phyloP scores from a whole-genome alignment of 306 rosid genomes.

The Spatholobus suberectus region DNA sequence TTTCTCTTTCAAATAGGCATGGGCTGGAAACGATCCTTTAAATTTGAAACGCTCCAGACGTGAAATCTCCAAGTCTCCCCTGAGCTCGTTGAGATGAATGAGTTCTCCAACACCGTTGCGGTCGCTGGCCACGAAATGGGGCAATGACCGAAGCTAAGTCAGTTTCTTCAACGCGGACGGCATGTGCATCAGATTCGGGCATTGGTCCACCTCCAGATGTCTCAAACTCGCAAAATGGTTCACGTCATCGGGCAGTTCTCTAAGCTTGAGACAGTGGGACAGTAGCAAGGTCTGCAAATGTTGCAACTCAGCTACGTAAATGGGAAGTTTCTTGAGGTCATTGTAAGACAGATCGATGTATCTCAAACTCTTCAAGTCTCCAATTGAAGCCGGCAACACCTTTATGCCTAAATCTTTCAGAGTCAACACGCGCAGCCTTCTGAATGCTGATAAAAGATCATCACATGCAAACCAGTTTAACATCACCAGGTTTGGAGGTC shows the following conservation, averaged over 20 bases:
- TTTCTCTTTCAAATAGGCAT: neutral
- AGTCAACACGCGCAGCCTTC: neutral
- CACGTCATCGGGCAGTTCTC: neutral
- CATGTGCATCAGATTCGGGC: neutral
- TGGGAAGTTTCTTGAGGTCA: neutral
- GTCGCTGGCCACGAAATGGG: neutral
- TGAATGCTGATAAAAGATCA: neutral
- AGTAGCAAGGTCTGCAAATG: constrained; percentile 12
- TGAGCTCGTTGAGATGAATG: neutral
- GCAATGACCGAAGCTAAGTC: neutral
- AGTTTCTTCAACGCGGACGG: neutral
- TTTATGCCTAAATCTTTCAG: constrained; percentile 11
- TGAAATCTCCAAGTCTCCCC: neutral
- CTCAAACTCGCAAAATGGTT: neutral
- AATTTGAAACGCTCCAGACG: neutral
- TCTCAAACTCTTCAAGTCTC: neutral
- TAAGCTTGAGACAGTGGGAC: neutral
- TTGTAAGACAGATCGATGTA: neutral
- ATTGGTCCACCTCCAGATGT: neutral
- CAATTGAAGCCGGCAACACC: neutral
- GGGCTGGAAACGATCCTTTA: neutral
- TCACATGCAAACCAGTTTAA: neutral
- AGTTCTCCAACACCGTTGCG: neutral
- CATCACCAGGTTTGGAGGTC: neutral
- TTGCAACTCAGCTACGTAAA: neutral